Evolutionary conservation across 371 early-diverging fungal genomes (phyloP).

Genomic region (Fennellomyces sp.): DNA sequence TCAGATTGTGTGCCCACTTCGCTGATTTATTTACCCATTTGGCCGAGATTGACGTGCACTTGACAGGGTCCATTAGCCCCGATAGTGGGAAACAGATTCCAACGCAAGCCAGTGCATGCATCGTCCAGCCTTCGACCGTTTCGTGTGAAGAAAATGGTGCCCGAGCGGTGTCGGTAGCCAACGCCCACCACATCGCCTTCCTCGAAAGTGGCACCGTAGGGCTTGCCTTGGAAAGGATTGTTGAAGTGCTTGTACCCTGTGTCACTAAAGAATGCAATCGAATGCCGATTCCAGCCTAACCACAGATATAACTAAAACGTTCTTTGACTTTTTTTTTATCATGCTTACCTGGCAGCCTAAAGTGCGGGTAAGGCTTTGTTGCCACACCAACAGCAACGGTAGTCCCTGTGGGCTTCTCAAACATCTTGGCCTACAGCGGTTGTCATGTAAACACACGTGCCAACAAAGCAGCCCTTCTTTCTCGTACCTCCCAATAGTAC

Average conservation of each 20-base stretch:
- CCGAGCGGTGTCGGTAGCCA: constrained; percentile 77
- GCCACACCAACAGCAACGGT: constrained; percentile 67
- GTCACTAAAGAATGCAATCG: constrained; percentile 72
- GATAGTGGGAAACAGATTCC: constrained; percentile 66
- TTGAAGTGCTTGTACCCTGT: constrained; percentile 67
- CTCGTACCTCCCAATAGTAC: constrained; percentile 63
- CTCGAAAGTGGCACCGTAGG: constrained; percentile 62
- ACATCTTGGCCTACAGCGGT: constrained; percentile 77
- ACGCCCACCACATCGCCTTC: constrained; percentile 81
- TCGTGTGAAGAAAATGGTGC: constrained; percentile 77
- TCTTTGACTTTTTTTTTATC: not conserved
- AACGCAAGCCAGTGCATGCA: constrained; percentile 56
- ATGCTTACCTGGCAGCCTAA: constrained; percentile 67
- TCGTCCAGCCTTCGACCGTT: constrained; percentile 70
- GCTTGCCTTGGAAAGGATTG: constrained; percentile 64
- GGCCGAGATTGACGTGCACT: constrained; percentile 67
- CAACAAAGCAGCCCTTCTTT: not conserved
- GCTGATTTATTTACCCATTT: constrained; percentile 27
- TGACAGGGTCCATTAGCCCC: constrained; percentile 70
- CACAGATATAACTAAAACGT: not conserved
- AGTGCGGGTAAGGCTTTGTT: constrained; percentile 71
- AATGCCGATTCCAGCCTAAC: constrained; percentile 72
- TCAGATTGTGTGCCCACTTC: not conserved
- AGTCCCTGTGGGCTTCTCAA: constrained; percentile 64
- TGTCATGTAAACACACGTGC: not conserved